phyloP scores from a whole-genome alignment of 495 filamentous ascomycete species.

The Penicillium nucicola region DNA sequence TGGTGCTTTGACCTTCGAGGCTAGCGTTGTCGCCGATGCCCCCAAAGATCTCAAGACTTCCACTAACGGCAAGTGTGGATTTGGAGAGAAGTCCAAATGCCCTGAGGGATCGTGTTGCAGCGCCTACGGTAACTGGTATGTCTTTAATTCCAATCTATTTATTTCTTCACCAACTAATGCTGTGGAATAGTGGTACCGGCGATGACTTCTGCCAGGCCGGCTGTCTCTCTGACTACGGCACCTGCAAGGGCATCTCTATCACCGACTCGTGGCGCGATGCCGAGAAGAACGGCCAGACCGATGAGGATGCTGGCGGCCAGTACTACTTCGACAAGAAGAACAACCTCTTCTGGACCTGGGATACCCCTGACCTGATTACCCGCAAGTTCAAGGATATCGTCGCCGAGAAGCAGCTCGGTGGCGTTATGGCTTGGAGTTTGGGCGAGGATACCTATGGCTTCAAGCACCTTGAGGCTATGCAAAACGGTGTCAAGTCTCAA shows the following conservation, averaged over 20 bases:
- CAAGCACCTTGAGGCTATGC: slow-evolving; percentile 58
- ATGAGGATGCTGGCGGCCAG: slow-evolving; percentile 58
- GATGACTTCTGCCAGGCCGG: slow-evolving; percentile 36
- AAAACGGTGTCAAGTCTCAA: slow-evolving; percentile 36
- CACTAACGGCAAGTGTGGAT: slow-evolving; percentile 39
- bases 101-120: slow-evolving; percentile 35
- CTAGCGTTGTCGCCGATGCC: slow-evolving; percentile 44
- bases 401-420: slow-evolving; percentile 56
- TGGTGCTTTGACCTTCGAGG: slow-evolving; percentile 56
- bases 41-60: slow-evolving; percentile 42
- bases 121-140: slow-evolving; percentile 38
- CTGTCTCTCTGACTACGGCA: slow-evolving; percentile 41
- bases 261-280: slow-evolving; percentile 48
- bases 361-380: slow-evolving; percentile 58
- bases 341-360: slow-evolving; percentile 73
- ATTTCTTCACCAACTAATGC: background rate
- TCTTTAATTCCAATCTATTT: background rate
- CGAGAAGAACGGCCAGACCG: slow-evolving; percentile 50
- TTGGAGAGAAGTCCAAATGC: slow-evolving; percentile 26
- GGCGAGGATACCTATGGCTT: slow-evolving; percentile 65
- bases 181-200: slow-evolving; percentile 25
- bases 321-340: slow-evolving; percentile 63
- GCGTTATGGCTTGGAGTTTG: slow-evolving; percentile 71
- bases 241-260: slow-evolving; percentile 39
- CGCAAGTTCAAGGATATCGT: slow-evolving; percentile 64